Evolutionary conservation across 768 basidiomycete species (phyloP), one percentile per base, ranked within the genome.

Genomic region (Lactifluus echinatus): DNA sequence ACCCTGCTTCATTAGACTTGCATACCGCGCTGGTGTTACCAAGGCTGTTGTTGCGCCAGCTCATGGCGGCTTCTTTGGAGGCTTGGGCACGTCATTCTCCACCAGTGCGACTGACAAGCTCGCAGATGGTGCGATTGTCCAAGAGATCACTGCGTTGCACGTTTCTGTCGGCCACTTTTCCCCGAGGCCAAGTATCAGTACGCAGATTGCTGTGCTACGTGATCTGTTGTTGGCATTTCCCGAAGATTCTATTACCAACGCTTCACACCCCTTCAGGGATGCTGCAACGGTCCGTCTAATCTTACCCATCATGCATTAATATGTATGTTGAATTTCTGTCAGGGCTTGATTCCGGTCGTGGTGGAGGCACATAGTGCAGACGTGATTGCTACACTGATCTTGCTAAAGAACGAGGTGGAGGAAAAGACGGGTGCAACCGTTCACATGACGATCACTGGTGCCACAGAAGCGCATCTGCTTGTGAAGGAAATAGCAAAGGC

Each of bases 21-120:
- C 90, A 0, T 87, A 89, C 65, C 80, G 81, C 19, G 70, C 76
- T 7, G 90, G 91, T 3, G 85, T 93, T 2, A 89, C 88, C 2
- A 78, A 76, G 1, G 86, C 78, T 1, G 74, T 93, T 14, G 75
- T 78, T 0, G 78, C 83, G 0, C 91, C 90, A 0, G 65, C 70
- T 6, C 75, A 79, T 2, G 19, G 48, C 7, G 79, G 84, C 7
- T 79, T 89, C 62, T 66, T 89, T 33, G 68, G 73, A 0, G 91
- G 91, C 0, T 66, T 90, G 36, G 79, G 83, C 15, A 76, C 79
- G 5, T 75, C 78, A 11, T 84, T 89, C 68, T 77, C 77, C 19
- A 76, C 80, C 1, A 80, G 80, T 1, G 81, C 84, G 0, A 67
- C 69, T 12, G 77, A 86, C 66, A 76, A 77, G 28, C 76, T 93